phyloP scores from a whole-genome alignment of 257 asterid species.

The Scutellaria minor region DNA sequence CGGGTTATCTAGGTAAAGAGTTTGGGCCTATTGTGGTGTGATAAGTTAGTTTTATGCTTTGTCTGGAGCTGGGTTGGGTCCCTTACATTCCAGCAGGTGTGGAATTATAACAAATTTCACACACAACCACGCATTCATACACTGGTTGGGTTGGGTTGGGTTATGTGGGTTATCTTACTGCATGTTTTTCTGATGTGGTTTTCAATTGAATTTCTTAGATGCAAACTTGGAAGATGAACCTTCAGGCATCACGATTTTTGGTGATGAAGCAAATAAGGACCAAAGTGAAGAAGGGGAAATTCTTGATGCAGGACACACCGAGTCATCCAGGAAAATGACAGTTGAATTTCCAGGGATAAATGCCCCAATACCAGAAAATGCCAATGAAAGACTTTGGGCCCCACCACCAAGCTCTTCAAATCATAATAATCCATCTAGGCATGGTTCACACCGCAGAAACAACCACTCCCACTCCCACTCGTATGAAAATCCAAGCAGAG shows the following conservation, averaged over 20 bases:
- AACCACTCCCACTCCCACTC: constrained; percentile 38
- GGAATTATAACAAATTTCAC: too few relatives aligned
- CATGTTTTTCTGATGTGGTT: constrained; percentile 14
- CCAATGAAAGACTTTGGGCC: constrained; percentile 75
- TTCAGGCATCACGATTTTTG: constrained; percentile 93
- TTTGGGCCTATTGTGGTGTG: constrained; percentile 7
- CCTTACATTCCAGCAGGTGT: too few relatives aligned
- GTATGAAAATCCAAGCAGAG: constrained; percentile 51
- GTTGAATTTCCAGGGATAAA: constrained; percentile 90
- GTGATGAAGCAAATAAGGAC: constrained; percentile 56
- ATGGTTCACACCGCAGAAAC: constrained; percentile 51
- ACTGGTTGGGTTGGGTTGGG: too few relatives aligned
- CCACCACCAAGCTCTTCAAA: constrained; percentile 48
- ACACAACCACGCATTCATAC: too few relatives aligned
- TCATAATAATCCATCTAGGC: constrained; percentile 36
- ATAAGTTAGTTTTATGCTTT: too few relatives aligned
- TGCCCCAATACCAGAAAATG: constrained; percentile 88
- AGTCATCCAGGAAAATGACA: constrained; percentile 60
- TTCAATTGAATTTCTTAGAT: constrained; percentile 40
- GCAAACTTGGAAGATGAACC: constrained; percentile 71
- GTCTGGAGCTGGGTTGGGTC: too few relatives aligned
- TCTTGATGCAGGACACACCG: constrained; percentile 44
- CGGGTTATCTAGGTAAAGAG: constrained; percentile 84
- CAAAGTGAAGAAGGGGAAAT: constrained; percentile 80
- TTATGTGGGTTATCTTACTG: background rate